Evolutionary conservation across 306 rosid genomes (phyloP).

Genomic region (Medicago lupulina): DNA sequence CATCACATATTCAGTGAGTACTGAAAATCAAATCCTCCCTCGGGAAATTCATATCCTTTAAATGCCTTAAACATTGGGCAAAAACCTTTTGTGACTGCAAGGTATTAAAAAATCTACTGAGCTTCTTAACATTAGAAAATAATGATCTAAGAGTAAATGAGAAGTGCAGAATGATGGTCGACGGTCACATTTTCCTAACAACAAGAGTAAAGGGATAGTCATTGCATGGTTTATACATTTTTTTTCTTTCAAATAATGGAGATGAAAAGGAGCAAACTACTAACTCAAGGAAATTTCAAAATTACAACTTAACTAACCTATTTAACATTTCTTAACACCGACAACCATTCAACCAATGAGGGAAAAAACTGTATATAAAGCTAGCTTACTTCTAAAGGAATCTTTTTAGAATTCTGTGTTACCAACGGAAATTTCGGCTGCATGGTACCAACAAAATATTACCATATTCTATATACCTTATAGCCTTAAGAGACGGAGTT

Average conservation of each 20-base stretch:
- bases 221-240: background rate
- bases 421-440: background rate
- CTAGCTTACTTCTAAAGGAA: slow-evolving; percentile 9
- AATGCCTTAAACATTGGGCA: slow-evolving; percentile 68
- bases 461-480: background rate
- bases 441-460: background rate
- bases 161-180: slow-evolving; percentile 14
- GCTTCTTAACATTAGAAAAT: slow-evolving; percentile 29
- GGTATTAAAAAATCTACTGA: slow-evolving; percentile 42
- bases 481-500: too few relatives aligned
- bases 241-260: background rate
- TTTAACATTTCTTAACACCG: slow-evolving; percentile 19
- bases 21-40: slow-evolving; percentile 92
- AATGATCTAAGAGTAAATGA: slow-evolving; percentile 28
- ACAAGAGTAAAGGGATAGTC: background rate
- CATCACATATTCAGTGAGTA: slow-evolving; percentile 81
- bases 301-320: background rate
- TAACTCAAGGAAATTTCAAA: slow-evolving; percentile 14
- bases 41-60: slow-evolving; percentile 81
- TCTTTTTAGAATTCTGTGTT: background rate
- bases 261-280: slow-evolving; percentile 3
- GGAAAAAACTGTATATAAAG: slow-evolving; percentile 21
- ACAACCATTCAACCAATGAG: slow-evolving; percentile 10
- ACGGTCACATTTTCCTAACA: slow-evolving; percentile 7
- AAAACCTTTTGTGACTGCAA: slow-evolving; percentile 86